Evolutionary conservation across 2,329 filamentous ascomycete species (phyloP), one percentile per base, ranked within the genome.

Genomic region (Hortaea sp.): DNA sequence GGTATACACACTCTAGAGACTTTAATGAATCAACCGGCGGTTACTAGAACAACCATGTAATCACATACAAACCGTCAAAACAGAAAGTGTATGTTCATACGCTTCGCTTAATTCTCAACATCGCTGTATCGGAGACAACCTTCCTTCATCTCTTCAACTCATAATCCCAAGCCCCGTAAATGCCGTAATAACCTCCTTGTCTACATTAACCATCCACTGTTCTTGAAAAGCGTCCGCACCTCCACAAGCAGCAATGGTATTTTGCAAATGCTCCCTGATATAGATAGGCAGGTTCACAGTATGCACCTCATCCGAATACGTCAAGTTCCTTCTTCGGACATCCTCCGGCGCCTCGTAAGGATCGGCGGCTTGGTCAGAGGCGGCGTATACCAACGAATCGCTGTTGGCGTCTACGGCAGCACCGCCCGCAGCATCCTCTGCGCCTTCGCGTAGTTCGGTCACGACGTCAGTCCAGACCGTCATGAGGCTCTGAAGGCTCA

Each of bases 391-490:
- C 7, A 74, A 62, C 3, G 58, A 68, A 49, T 71, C 62, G 20
- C 20, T 20, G 4, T 47, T 51, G 6, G 40, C 11, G 11, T 7
- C 20, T 6, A 12, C 20, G 2, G 27, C 29, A 5, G 9, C 32
- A 9, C 9, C 32, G 9, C 32, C 32, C 10, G 37, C 41, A 20
- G 20, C 20, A 20, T 20, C 20, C 20, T 20, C 20, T 20, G 20
- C 20, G 20, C 20, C 20, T 38, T 82, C 80, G 44, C 81, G 71
- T 42, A 89, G 66, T 56, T 88, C 82, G 1, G 68, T 67, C 29
- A 89, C 69, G 1, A 86, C 75, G 52, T 76, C 78, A 1, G 82
- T 85, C 86, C 86, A 92, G 67, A 88, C 75, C 1, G 74, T 73
- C 57, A 92, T 79, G 57, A 85, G 80, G 57, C 82, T 82, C 62